Evolutionary conservation across 148 eudicot species (phyloP).

Genomic region (Persicaria tinctoria): DNA sequence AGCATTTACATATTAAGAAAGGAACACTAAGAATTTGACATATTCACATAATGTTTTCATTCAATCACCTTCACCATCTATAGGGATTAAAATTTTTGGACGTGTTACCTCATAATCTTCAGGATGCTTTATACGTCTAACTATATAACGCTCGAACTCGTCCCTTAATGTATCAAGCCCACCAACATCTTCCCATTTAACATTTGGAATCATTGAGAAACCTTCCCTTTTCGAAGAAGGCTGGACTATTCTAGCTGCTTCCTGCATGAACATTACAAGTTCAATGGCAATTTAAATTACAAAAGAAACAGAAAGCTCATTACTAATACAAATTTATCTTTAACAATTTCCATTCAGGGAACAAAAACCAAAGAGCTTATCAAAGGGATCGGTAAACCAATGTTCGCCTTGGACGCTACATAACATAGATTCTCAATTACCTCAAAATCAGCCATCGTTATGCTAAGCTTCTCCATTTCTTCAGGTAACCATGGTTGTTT

Average conservation of each 20-base stretch:
- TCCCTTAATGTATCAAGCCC: conserved; percentile 34
- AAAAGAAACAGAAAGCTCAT: not conserved
- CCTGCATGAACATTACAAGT: conserved; percentile 26
- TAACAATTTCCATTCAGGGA: not conserved
- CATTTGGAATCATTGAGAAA: conserved; percentile 66
- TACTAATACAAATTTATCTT: not conserved
- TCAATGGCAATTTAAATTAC: not conserved
- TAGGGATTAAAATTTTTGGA: not conserved
- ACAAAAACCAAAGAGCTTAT: not conserved
- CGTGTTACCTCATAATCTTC: conserved; percentile 47
- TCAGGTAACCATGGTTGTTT: conserved; percentile 55
- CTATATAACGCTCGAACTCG: conserved; percentile 39
- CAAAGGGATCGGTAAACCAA: not conserved
- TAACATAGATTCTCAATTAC: conserved; percentile 22
- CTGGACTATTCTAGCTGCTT: conserved; percentile 64
- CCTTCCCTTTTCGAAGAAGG: conserved; percentile 92
- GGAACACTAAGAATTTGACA: not conserved
- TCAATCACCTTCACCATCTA: not conserved
- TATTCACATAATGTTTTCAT: not conserved
- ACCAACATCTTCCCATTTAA: conserved; percentile 68
- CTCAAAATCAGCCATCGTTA: conserved; percentile 81
- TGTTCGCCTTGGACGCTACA: not conserved
- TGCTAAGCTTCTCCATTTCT: conserved; percentile 53
- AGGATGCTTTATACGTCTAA: conserved; percentile 63
- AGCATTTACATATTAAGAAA: not conserved